A percentile compares a stretch with the other conserved stretches of the same genome.
Evolutionary conservation across 768 basidiomycete genomes (phyloP).

Genomic region (Podaxis sp.): DNA sequence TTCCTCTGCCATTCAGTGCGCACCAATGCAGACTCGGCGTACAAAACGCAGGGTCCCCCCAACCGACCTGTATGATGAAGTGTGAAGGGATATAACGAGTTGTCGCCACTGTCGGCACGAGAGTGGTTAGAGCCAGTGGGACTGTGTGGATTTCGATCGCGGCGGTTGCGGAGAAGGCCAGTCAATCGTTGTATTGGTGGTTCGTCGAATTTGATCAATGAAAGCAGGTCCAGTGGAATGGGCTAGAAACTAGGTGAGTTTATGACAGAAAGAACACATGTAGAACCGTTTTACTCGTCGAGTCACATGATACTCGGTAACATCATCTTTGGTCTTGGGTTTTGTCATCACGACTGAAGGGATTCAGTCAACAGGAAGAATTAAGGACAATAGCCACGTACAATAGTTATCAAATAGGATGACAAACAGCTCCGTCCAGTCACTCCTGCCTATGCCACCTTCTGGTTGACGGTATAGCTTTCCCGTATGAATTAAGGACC

Average conservation of each 20-base stretch:
- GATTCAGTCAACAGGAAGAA: constrained; percentile 11
- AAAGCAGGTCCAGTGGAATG: constrained; percentile 87
- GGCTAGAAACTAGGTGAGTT: constrained; percentile 46
- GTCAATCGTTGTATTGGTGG: constrained; percentile 69
- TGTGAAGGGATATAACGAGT: constrained; percentile 82
- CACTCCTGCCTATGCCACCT: constrained; percentile 81
- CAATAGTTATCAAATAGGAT: constrained; percentile 94
- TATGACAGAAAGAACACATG: background rate
- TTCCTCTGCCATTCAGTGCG: constrained; percentile 88
- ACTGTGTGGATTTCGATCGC: constrained; percentile 27
- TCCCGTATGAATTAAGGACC: constrained; percentile 80
- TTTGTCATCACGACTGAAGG: constrained; percentile 86
- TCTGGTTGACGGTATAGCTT: constrained; percentile 86
- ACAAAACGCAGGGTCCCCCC: constrained; percentile 83
- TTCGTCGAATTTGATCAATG: constrained; percentile 80
- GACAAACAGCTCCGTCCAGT: constrained; percentile 87
- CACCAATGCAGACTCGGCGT: constrained; percentile 73
- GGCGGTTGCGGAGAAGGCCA: constrained; percentile 66
- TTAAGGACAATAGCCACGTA: constrained; percentile 31
- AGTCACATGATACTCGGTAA: constrained; percentile 75
- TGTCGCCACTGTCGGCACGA: constrained; percentile 45
- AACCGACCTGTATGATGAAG: constrained; percentile 85
- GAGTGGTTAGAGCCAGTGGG: constrained; percentile 15
- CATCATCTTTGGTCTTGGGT: constrained; percentile 69
- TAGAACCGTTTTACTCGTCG: constrained; percentile 52